A percentile compares a stretch with the other conserved stretches of the same genome.
These are phyloP conservation scores for Botrytis aclada DNA, from an alignment of 2,329 filamentous ascomycete genomes.

Conservation along the genomic window DNA sequence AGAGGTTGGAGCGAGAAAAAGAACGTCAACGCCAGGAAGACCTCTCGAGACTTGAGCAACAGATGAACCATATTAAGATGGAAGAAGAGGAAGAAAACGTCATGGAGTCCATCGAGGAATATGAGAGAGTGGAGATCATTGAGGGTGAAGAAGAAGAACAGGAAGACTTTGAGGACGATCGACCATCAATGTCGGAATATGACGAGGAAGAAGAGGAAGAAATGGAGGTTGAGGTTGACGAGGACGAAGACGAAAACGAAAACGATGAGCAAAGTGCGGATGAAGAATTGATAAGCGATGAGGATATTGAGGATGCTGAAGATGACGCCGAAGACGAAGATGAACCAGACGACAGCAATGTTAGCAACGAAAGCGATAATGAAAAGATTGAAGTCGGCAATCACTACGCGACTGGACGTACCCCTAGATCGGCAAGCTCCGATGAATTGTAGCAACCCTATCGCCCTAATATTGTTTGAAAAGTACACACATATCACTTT, in stretches of 20 bases:
- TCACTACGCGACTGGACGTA: neutral
- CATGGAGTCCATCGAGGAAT: slow-evolving; percentile 13
- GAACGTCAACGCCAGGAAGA: slow-evolving; percentile 8
- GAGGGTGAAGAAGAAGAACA: slow-evolving; percentile 7
- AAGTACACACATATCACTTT: neutral
- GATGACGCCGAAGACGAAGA: neutral
- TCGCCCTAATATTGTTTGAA: neutral
- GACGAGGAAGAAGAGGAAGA: slow-evolving; percentile 11
- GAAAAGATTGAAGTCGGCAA: neutral
- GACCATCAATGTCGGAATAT: slow-evolving; percentile 1
- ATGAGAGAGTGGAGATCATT: neutral
- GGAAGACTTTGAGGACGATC: slow-evolving; percentile 15
- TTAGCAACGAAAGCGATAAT: neutral
- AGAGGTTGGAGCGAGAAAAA: slow-evolving; percentile 3
- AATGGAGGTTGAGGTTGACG: neutral
- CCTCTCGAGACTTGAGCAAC: neutral
- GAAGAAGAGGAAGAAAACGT: slow-evolving; percentile 7
- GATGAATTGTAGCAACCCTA: slow-evolving; percentile 8
- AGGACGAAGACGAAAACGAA: neutral
- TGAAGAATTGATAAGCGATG: neutral
- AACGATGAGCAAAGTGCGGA: neutral
- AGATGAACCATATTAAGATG: slow-evolving; percentile 2
- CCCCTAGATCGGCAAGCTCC: neutral
- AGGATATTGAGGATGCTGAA: neutral
- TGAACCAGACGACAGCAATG: neutral